These are phyloP conservation scores for Trypanosoma vivax DNA, from an alignment of 208 protist species.

Conservation along the genomic window DNA sequence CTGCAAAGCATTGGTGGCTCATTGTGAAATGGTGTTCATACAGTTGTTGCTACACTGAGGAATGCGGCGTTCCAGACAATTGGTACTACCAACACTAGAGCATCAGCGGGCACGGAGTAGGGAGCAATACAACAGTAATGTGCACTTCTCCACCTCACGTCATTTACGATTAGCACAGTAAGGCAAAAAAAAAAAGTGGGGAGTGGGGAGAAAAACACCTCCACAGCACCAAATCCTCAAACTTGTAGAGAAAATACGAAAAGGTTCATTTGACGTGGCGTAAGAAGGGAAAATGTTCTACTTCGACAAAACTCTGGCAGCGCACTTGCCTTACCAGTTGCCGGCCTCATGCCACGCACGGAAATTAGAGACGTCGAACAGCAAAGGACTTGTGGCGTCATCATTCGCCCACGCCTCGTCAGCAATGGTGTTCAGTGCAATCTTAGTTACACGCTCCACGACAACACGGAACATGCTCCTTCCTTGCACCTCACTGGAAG, in stretches of 20 bases:
- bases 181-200: background rate
- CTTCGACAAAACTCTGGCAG: background rate
- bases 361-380: constrained; percentile 75
- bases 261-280: background rate
- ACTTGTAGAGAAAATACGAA: background rate
- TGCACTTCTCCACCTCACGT: no score
- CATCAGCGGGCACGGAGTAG: no score
- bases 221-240: background rate
- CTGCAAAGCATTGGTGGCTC: no score
- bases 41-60: no score
- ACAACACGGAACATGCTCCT: constrained; percentile 37
- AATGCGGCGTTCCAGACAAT: no score
- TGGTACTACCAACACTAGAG: no score
- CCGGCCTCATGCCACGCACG: constrained; percentile 85
- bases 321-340: constrained; percentile 56
- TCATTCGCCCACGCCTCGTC: constrained; percentile 78
- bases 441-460: constrained; percentile 82
- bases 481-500: constrained; percentile 38
- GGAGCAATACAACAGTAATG: no score
- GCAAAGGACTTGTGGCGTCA: constrained; percentile 63
- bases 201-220: background rate
- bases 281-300: background rate
- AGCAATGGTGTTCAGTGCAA: constrained; percentile 82
- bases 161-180: background rate
- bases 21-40: no score